Percentiles rank a stretch among this genome's conserved stretches.
Evolutionary conservation across 306 rosid species (phyloP).

Genomic region (Medicago arabica): DNA sequence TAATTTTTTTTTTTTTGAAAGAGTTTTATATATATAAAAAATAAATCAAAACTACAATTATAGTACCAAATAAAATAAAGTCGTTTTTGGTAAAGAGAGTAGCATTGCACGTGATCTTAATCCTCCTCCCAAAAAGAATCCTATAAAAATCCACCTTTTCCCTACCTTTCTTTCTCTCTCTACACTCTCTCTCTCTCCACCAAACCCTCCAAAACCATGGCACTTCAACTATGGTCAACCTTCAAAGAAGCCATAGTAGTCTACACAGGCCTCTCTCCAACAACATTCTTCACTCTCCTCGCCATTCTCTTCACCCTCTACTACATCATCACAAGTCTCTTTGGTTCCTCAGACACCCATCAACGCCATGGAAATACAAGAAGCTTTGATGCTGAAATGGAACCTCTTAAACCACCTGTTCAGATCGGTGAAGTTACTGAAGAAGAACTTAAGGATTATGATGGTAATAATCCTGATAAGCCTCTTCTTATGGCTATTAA

Average conservation of each 20-base stretch:
- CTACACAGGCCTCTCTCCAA: constrained; percentile 88
- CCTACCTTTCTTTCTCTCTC: background rate
- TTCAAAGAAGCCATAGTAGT: constrained; percentile 75
- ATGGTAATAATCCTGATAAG: constrained; percentile 73
- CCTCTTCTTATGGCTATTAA: constrained; percentile 96
- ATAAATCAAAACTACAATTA: no score
- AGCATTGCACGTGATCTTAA: no score
- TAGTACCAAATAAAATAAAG: no score
- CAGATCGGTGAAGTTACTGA: constrained; percentile 87
- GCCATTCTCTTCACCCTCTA: constrained; percentile 67
- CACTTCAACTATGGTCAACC: constrained; percentile 83
- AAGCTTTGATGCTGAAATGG: constrained; percentile 52
- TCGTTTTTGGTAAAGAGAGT: no score
- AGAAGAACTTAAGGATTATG: constrained; percentile 74
- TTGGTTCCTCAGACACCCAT: constrained; percentile 51
- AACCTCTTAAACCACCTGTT: constrained; percentile 84
- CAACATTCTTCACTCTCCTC: constrained; percentile 79
- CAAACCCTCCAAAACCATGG: constrained; percentile 48
- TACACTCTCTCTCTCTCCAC: background rate
- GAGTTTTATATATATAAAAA: no score
- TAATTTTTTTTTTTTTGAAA: no score
- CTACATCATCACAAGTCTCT: constrained; percentile 66
- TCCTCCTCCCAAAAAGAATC: no score
- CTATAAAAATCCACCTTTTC: no score
- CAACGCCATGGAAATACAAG: constrained; percentile 19